Percentiles rank a stretch among this genome's conserved stretches.
phyloP scores from a whole-genome alignment of 2,329 filamentous ascomycete genomes.

The Venturia oleaginea region DNA sequence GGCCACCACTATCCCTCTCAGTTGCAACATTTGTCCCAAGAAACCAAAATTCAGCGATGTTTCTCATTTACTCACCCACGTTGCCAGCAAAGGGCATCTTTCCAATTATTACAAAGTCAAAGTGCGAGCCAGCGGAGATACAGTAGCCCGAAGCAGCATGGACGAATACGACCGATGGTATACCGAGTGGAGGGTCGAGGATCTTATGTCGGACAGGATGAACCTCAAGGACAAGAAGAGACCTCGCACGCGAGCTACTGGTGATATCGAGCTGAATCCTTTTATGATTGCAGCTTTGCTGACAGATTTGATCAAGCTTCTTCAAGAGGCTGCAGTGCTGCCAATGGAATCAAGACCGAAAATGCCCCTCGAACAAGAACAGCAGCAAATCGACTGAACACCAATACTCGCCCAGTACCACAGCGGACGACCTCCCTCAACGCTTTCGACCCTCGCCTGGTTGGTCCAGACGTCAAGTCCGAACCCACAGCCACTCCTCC shows the following conservation, averaged over 20 bases:
- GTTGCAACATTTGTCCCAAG: slow-evolving; percentile 76
- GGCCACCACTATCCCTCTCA: slow-evolving; percentile 51
- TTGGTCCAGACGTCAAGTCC: slow-evolving; percentile 1
- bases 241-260: slow-evolving; percentile 23
- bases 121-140: slow-evolving; percentile 59
- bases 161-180: slow-evolving; percentile 74
- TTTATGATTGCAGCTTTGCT: not conserved
- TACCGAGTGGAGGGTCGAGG: slow-evolving; percentile 57
- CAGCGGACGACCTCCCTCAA: not conserved
- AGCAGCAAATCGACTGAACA: not conserved
- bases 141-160: slow-evolving; percentile 53
- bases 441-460: slow-evolving; percentile 4
- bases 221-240: slow-evolving; percentile 64
- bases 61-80: slow-evolving; percentile 85
- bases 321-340: not conserved
- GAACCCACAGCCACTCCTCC: slow-evolving; percentile 9
- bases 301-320: slow-evolving; percentile 8
- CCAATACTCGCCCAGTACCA: slow-evolving; percentile 1
- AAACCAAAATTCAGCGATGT: slow-evolving; percentile 77
- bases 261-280: slow-evolving; percentile 21
- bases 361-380: not conserved
- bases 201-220: slow-evolving; percentile 69
- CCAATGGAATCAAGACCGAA: not conserved
- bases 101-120: slow-evolving; percentile 75
- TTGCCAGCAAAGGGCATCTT: slow-evolving; percentile 87